These are phyloP conservation scores for Malassezia caprae DNA, from an alignment of 1,284 basidiomycete genomes.

Conservation along the genomic window DNA sequence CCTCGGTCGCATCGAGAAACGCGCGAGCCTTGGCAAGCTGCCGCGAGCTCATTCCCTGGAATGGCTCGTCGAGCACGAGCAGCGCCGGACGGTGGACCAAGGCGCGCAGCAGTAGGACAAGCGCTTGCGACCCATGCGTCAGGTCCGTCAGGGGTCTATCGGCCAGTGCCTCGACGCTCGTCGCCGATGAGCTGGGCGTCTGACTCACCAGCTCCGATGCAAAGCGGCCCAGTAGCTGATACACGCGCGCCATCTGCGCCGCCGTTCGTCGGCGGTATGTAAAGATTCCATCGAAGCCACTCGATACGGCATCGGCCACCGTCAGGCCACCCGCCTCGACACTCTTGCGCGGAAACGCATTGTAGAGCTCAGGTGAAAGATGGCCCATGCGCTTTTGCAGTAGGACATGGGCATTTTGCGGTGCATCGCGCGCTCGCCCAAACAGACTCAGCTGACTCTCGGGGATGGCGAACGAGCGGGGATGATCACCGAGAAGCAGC, in stretches of 20 bases:
- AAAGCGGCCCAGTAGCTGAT: slow-evolving; percentile 21
- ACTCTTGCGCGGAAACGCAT: slow-evolving; percentile 63
- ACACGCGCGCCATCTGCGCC: slow-evolving; percentile 19
- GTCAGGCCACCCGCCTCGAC: slow-evolving; percentile 29
- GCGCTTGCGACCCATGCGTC: slow-evolving; percentile 33
- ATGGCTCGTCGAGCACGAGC: slow-evolving; percentile 44
- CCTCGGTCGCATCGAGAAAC: slow-evolving; percentile 23
- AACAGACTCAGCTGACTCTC: slow-evolving; percentile 29
- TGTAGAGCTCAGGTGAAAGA: slow-evolving; percentile 77
- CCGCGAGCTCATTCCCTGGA: slow-evolving; percentile 39
- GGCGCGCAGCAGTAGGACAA: slow-evolving; percentile 38
- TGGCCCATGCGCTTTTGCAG: slow-evolving; percentile 54
- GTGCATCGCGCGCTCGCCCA: slow-evolving; percentile 27
- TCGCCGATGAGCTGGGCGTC: neutral
- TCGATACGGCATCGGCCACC: slow-evolving; percentile 32
- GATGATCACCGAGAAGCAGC: slow-evolving; percentile 83
- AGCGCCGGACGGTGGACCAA: slow-evolving; percentile 32
- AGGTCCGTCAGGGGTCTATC: slow-evolving; percentile 19
- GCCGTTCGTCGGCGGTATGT: slow-evolving; percentile 15
- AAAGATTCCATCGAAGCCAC: slow-evolving; percentile 41
- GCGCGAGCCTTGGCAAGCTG: slow-evolving; percentile 26
- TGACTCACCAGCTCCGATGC: slow-evolving; percentile 20
- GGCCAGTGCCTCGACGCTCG: slow-evolving; percentile 14
- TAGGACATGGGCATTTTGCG: slow-evolving; percentile 30
- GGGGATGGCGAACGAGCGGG: slow-evolving; percentile 66